Evolutionary conservation across 257 asterid genomes (phyloP).

Genomic region (Mitragyna speciosa): DNA sequence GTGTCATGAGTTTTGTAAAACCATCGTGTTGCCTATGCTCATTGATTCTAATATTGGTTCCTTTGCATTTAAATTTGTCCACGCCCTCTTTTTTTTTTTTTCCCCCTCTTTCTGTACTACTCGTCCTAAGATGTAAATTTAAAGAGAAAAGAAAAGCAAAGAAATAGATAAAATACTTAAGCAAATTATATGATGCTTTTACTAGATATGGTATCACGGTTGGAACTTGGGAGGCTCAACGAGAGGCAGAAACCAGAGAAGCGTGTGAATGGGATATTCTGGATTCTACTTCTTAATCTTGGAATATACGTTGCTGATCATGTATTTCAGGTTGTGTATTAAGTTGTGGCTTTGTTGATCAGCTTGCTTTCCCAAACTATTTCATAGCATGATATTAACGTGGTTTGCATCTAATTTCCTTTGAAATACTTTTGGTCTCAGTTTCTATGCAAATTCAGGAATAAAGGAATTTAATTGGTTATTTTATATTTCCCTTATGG

Average conservation of each 20-base stretch:
- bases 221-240: constrained; percentile 70
- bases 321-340: constrained; percentile 66
- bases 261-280: constrained; percentile 80
- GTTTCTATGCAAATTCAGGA: neutral
- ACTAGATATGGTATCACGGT: constrained; percentile 77
- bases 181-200: constrained; percentile 45
- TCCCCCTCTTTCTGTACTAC: neutral
- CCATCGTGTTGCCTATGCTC: neutral
- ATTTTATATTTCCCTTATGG: neutral
- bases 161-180: constrained; percentile 9
- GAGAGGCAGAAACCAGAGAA: constrained; percentile 58
- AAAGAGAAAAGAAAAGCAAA: no score
- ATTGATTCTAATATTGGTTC: neutral
- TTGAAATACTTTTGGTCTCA: neutral
- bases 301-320: constrained; percentile 84
- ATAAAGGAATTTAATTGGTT: neutral
- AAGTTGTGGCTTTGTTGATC: neutral
- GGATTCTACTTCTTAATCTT: constrained; percentile 83
- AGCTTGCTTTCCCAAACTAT: neutral
- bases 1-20: neutral
- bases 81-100: neutral
- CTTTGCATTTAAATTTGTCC: neutral
- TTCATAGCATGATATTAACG: neutral
- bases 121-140: neutral
- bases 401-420: neutral